Base-by-base conservation (phyloP, 1,139 yeast species). In the Diutina siamensis region DNA sequence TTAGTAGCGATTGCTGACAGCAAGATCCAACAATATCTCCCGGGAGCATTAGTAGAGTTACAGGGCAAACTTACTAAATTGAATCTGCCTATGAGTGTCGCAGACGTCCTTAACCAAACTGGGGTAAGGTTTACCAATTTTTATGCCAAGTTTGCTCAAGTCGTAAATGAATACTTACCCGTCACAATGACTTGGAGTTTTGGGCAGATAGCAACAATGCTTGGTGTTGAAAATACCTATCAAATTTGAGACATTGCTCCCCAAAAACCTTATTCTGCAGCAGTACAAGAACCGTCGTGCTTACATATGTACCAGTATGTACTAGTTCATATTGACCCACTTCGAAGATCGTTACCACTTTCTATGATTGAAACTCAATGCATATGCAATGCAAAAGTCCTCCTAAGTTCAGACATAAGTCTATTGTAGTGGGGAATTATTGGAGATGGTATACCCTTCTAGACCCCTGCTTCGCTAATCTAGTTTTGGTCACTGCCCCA, bases 31-130 rank as follows among this genome's bases (percentile, higher is more conserved):
- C 66, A 62, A 13, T 75, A 72, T 50, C 55, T 83, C 21, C 85
- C 87, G 1, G 67, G 71, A 40, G 82, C 85, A 7, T 62, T 82
- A 47, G 68, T 80, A n/a, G 84, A 81, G 45, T 58, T 74, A 9
- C 84, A 79, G 55, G 76, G 69, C 48, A 68, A 75, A 13, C 59
- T 81, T 35, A 65, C 76, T 52, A 78, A 74, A 48, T 57, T 83
- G 44, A 72, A 81, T 46, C 80, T 86, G 1, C 92, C 92, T 1
- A 57, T 71, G 22, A 65, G 78, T 27, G 82, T 76, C 5, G 76
- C 73, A 52, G 74, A 75, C 32, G 72, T 83, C 4, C 66, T 76
- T 3, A 67, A 71, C 17, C 60, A 63, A 8, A 72, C 82, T 17
- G 72, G 77, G 4, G 50, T 69, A 8, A 62, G 64, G 44, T 76